Evolutionary conservation across 2,329 filamentous ascomycete species (phyloP), one percentile per base, ranked within the genome.

Genomic region (Trichoderma sp.): DNA sequence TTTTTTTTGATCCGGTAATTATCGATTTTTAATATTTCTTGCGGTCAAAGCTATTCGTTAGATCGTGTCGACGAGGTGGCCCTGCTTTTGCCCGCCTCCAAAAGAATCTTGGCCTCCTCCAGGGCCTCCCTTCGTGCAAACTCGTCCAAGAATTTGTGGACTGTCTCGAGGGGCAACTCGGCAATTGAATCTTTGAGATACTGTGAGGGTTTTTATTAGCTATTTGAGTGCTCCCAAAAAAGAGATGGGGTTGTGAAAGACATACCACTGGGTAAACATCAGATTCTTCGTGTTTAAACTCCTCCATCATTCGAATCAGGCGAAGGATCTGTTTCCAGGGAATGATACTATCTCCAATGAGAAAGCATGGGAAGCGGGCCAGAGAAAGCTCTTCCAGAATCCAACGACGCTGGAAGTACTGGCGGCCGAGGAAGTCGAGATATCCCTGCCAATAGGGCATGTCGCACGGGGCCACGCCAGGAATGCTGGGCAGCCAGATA

Each of bases 251-350:
- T 26, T 21, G 32, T 26, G 16, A 18, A n/a, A 49, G 18, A 46
- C 34, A 14, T 65, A 58, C 63, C 32, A 30, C 26, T 56, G 37
- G 4, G 32, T 49, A 66, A 8, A 66, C 63, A 4, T 49, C n/a
- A 10, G 63, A 66, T 5, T 52, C 52, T 10, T 56, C n/a, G n/a
- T 66, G 55, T n/a, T 46, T 66, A 28, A 66, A 66, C 63, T 66
- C 63, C 7, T 66, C 63, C 63, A 58, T 66, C 63, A 66, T 66
- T 3, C 63, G 34, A 39, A 58, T 66, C 8, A 66, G 26, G 54
- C 63, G 63, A 30, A 66, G 63, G 14, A 66, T 54, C 39, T 66
- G 63, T 52, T 66, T 66, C 63, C 63, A 66, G 8, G 63, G 63
- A 28, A 66, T 52, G 18, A 66, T 66, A n/a, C 37, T n/a, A 14